Evolutionary conservation across 2,329 filamentous ascomycete species (phyloP).

Genomic region (Chaetomiaceae sp.): DNA sequence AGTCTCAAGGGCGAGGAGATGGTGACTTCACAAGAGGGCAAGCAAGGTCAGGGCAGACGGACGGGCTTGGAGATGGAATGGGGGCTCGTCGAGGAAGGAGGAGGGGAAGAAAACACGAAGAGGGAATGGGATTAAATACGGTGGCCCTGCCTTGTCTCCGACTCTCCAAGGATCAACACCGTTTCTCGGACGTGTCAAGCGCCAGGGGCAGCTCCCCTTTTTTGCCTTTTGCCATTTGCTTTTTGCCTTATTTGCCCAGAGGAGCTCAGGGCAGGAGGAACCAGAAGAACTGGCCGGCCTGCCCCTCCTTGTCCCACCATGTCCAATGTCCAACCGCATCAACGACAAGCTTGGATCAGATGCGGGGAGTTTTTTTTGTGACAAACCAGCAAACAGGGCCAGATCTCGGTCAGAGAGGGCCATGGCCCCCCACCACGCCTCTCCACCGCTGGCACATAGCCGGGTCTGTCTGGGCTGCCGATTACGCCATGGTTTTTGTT

Average conservation of each 20-base stretch:
- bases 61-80: too few relatives aligned
- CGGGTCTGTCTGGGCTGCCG: constrained; percentile 1
- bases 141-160: neutral
- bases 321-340: constrained; percentile 3
- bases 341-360: neutral
- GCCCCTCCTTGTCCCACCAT: constrained; percentile 9
- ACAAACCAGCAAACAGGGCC: neutral
- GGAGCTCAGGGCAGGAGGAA: neutral
- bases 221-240: neutral
- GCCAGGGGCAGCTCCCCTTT: neutral
- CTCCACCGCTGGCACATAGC: constrained; percentile 6
- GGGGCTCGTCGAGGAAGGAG: constrained; percentile 14
- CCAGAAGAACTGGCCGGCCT: neutral
- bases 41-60: neutral
- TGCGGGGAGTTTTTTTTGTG: constrained; percentile 13
- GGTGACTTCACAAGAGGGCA: constrained; percentile 6
- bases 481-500: constrained; percentile 24
- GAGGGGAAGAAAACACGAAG: neutral
- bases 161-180: constrained; percentile 12
- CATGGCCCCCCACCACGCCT: constrained; percentile 5
- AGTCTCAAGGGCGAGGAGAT: constrained; percentile 1
- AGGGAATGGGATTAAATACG: constrained; percentile 19
- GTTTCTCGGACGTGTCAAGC: constrained; percentile 22
- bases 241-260: constrained; percentile 5
- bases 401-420: neutral